phyloP scores from a whole-genome alignment of 2,329 filamentous ascomycete species.

The Aquanectria penicillioides region DNA sequence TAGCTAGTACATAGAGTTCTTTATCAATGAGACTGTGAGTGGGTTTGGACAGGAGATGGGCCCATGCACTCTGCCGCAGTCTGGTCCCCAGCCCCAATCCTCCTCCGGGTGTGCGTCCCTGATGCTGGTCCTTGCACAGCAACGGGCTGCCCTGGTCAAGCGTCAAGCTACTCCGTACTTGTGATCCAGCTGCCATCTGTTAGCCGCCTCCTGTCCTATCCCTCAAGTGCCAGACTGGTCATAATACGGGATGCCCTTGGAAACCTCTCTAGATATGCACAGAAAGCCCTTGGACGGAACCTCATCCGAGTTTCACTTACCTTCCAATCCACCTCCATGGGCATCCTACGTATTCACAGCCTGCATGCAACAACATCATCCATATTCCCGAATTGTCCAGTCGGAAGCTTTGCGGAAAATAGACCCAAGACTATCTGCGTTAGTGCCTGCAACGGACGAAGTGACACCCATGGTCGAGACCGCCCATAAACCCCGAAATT shows the following conservation, averaged over 20 bases:
- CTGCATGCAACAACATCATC: conserved; percentile 1
- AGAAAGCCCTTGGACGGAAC: neutral
- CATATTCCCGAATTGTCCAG: conserved; percentile 15
- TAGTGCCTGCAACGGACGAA: conserved; percentile 2
- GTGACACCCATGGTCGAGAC: conserved; percentile 8
- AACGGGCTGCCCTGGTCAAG: neutral
- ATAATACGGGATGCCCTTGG: too few relatives aligned
- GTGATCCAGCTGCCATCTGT: neutral
- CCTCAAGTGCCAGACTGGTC: too few relatives aligned
- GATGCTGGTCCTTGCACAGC: conserved; percentile 10
- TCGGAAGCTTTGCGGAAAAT: conserved; percentile 12
- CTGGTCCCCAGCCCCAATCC: neutral
- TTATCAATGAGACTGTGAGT: too few relatives aligned
- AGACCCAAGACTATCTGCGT: neutral
- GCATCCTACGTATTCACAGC: neutral
- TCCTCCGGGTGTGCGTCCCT: conserved; percentile 10
- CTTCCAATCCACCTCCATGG: neutral
- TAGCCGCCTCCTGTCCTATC: too few relatives aligned
- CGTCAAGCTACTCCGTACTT: conserved; percentile 1
- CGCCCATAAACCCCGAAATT: neutral
- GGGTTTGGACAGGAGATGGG: neutral
- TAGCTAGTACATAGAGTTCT: too few relatives aligned
- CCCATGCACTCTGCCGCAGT: neutral
- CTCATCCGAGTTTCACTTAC: neutral
- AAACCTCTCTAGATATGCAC: too few relatives aligned